A percentile compares a stretch with the other conserved stretches of the same genome.
Evolutionary conservation across 768 basidiomycete species (phyloP).

Genomic region (Psilocybe subaeruginosa): DNA sequence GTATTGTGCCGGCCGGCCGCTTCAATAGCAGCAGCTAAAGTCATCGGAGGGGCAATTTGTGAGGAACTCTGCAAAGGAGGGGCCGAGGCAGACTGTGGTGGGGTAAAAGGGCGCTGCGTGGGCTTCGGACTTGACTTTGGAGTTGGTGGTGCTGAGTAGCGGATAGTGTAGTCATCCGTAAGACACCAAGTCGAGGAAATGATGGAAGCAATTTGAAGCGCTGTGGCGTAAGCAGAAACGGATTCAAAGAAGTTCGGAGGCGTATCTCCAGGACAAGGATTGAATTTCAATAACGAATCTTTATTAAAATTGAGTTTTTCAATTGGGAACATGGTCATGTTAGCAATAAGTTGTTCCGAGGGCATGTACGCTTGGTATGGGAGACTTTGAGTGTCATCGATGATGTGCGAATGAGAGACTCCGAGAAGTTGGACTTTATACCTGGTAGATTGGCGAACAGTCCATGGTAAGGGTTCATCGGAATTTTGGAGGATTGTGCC

Average conservation of each 20-base stretch:
- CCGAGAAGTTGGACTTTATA: conserved; percentile 76
- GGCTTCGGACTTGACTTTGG: conserved; percentile 16
- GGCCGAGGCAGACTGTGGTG: conserved; percentile 19
- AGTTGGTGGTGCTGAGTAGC: conserved; percentile 43
- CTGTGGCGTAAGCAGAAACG: conserved; percentile 66
- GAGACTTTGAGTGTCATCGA: conserved; percentile 62
- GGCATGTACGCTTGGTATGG: conserved; percentile 77
- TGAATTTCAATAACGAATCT: conserved; percentile 47
- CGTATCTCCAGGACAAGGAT: conserved; percentile 45
- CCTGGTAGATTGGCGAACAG: conserved; percentile 55
- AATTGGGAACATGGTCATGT: conserved; percentile 47
- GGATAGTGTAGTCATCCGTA: conserved; percentile 74
- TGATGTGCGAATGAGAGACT: conserved; percentile 47
- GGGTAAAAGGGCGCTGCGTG: conserved; percentile 14
- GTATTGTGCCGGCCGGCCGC: conserved; percentile 46
- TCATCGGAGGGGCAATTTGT: conserved; percentile 14
- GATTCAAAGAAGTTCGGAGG: conserved; percentile 50
- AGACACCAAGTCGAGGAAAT: conserved; percentile 70
- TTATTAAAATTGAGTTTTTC: conserved; percentile 45
- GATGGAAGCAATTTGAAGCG: conserved; percentile 69
- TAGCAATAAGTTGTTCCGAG: conserved; percentile 50
- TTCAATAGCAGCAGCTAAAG: conserved; percentile 47
- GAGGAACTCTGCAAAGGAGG: conserved; percentile 9
- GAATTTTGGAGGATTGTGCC: conserved; percentile 26
- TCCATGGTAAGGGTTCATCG: conserved; percentile 47